These are phyloP conservation scores for Puccinia triticina DNA, from an alignment of 1,284 basidiomycete genomes.

Conservation along the genomic window DNA sequence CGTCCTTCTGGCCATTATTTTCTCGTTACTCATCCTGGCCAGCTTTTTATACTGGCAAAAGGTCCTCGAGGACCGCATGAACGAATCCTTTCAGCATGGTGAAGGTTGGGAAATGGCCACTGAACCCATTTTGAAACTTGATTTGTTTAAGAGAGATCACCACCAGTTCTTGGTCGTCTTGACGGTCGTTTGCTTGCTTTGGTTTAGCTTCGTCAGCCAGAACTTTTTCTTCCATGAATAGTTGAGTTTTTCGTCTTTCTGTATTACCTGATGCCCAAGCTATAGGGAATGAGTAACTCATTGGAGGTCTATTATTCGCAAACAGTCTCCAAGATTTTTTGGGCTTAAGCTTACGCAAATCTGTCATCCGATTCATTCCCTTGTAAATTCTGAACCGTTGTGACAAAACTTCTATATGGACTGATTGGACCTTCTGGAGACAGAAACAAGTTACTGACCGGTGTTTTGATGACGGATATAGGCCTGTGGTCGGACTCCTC, in stretches of 20 bases:
- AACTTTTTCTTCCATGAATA: slow-evolving; percentile 47
- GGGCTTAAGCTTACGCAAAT: neutral
- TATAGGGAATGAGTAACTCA: too few species aligned
- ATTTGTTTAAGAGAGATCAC: slow-evolving; percentile 34
- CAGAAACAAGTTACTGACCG: neutral
- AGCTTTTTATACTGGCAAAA: slow-evolving; percentile 33
- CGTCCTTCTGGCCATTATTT: slow-evolving; percentile 16
- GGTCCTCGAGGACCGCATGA: slow-evolving; percentile 5
- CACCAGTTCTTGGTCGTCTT: slow-evolving; percentile 17
- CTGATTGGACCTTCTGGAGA: neutral
- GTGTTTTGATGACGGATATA: neutral
- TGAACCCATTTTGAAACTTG: slow-evolving; percentile 33
- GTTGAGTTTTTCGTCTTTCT: slow-evolving; percentile 33
- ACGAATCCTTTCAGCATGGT: neutral
- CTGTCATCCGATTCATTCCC: slow-evolving; percentile 37
- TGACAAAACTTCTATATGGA: too few species aligned
- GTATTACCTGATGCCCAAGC: too few species aligned
- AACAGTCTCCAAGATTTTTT: slow-evolving; percentile 44
- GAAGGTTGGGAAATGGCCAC: neutral
- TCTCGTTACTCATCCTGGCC: slow-evolving; percentile 1
- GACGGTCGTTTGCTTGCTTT: slow-evolving; percentile 34
- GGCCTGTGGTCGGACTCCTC: slow-evolving; percentile 29
- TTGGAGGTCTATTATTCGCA: too few species aligned
- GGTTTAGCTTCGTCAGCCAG: slow-evolving; percentile 35
- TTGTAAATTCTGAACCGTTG: slow-evolving; percentile 7